Conservation (phyloP, 257 asterid genomes). For the Capsicum chinense region DNA sequence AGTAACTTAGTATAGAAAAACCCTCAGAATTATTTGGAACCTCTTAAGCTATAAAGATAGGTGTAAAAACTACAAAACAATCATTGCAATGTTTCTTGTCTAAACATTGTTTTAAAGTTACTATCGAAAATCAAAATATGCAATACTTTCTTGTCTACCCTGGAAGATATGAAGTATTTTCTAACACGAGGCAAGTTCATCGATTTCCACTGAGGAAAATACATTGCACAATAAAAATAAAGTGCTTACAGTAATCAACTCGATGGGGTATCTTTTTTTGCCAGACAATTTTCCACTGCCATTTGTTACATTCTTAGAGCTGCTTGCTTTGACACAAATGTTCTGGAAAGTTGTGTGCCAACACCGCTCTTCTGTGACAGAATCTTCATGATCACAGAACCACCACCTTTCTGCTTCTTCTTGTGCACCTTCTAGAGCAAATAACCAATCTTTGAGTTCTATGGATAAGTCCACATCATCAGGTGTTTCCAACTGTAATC, state of each 20-base stretch:
- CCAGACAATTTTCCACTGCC: conserved; percentile 42
- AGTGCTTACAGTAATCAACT: conserved; percentile 77
- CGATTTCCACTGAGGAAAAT: background rate
- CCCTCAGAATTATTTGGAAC: background rate
- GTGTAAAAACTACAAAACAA: conserved; percentile 5
- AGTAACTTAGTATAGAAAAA: background rate
- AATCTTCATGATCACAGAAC: conserved; percentile 49
- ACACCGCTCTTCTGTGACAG: conserved; percentile 76
- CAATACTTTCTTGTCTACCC: too few relatives aligned
- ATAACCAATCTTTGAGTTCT: conserved; percentile 91
- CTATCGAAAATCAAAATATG: background rate
- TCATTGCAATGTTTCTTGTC: background rate
- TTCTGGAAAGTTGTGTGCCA: conserved; percentile 88
- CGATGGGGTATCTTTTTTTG: conserved; percentile 70
- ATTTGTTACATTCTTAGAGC: conserved; percentile 46
- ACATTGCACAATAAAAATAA: conserved; percentile 29
- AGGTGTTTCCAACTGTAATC: conserved; percentile 76
- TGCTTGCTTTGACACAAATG: conserved; percentile 72
- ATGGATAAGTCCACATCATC: conserved; percentile 84
- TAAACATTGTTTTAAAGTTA: background rate
- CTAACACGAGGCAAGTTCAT: conserved; percentile 20
- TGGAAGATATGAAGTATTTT: conserved; percentile 19
- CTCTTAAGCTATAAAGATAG: background rate
- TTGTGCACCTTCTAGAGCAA: conserved; percentile 90
- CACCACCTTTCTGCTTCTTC: conserved; percentile 59